Evolutionary conservation across 108 stramenopile genomes (phyloP).

Genomic region (Aureococcus anophagefferens): DNA sequence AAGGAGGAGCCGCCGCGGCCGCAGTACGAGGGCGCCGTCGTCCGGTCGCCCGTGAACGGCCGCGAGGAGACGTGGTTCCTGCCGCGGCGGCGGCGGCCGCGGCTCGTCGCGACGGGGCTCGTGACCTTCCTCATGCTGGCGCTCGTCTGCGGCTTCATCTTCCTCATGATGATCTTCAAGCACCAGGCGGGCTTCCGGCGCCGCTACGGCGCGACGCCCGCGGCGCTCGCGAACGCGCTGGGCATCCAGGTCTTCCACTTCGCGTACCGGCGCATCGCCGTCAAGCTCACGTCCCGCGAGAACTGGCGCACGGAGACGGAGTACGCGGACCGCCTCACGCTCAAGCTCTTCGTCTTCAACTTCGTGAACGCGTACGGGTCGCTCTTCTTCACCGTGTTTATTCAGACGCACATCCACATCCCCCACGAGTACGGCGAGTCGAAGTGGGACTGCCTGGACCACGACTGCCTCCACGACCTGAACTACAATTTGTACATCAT

Average conservation of each 20-base stretch:
- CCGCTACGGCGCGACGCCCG: too few species aligned
- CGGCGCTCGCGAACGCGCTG: slow-evolving; percentile 16
- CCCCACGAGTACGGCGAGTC: too few species aligned
- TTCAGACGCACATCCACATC: slow-evolving; percentile 8
- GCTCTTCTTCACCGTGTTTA: slow-evolving; percentile 44
- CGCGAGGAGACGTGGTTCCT: slow-evolving; percentile 6
- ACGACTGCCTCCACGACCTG: slow-evolving; percentile 7
- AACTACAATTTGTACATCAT: slow-evolving; percentile 12
- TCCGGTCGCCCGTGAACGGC: slow-evolving; percentile 20
- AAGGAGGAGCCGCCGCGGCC: slow-evolving; percentile 21
- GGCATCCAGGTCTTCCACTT: slow-evolving; percentile 12
- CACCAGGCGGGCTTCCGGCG: too few species aligned
- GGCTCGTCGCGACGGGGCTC: neutral
- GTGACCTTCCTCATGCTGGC: slow-evolving; percentile 18
- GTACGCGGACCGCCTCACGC: slow-evolving; percentile 39
- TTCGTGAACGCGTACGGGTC: slow-evolving; percentile 49
- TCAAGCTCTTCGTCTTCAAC: slow-evolving; percentile 48
- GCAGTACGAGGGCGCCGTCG: slow-evolving; percentile 18
- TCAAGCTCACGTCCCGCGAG: slow-evolving; percentile 18
- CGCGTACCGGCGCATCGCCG: slow-evolving; percentile 10
- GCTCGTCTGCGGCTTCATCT: slow-evolving; percentile 28
- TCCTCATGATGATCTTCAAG: neutral
- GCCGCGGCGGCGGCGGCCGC: too few species aligned
- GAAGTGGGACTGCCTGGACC: slow-evolving; percentile 17
- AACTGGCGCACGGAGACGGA: slow-evolving; percentile 43